phyloP scores from a whole-genome alignment of 805 yeast species.

The Saccharomycopsis sp. region DNA sequence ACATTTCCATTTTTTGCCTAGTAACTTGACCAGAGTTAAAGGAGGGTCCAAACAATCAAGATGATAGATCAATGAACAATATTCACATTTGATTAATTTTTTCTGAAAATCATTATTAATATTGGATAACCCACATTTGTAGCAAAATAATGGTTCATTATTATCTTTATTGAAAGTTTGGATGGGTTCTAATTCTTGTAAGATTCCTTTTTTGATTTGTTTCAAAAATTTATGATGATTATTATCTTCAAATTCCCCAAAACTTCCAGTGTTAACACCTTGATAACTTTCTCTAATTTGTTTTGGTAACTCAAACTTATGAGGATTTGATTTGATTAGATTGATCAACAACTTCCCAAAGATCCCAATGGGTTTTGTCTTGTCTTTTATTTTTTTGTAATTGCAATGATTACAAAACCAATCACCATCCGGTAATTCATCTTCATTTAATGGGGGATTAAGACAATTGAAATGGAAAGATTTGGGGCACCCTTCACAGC shows the following conservation, averaged over 20 bases:
- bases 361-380: constrained; percentile 27
- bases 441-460: constrained; percentile 78
- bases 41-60: constrained; percentile 79
- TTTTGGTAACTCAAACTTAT: constrained; percentile 57
- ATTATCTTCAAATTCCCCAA: constrained; percentile 65
- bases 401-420: constrained; percentile 84
- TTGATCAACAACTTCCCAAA: constrained; percentile 51
- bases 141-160: constrained; percentile 64
- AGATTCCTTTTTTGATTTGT: constrained; percentile 31
- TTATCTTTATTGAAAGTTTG: constrained; percentile 52
- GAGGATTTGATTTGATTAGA: constrained; percentile 51
- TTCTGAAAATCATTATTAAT: constrained; percentile 27
- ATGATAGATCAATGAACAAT: constrained; percentile 79
- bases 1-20: constrained; percentile 83
- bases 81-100: constrained; percentile 65
- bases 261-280: constrained; percentile 54
- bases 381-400: constrained; percentile 27
- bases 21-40: constrained; percentile 54
- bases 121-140: constrained; percentile 65
- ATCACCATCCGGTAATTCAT: constrained; percentile 68
- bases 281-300: constrained; percentile 60
- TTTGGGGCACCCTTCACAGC: constrained; percentile 89
- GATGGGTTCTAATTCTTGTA: constrained; percentile 51
- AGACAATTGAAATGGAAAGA: constrained; percentile 89
- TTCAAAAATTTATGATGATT: constrained; percentile 41